Base-by-base conservation (phyloP, 202 grass and related monocot genomes). In the Setaria italica region DNA sequence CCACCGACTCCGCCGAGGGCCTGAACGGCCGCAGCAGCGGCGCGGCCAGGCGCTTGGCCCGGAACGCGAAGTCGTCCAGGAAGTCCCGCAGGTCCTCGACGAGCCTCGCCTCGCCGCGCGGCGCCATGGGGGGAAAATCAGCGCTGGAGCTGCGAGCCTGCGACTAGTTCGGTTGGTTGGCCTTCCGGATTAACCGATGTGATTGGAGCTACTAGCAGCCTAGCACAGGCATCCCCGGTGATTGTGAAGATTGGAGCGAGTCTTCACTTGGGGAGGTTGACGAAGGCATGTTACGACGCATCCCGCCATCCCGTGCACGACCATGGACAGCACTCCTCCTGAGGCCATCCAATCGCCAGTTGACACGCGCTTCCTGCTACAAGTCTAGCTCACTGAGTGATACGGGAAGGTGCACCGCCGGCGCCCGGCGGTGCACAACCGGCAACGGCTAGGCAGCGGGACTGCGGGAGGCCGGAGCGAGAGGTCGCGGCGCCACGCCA, bases 61-160 rank as follows among this genome's bases (percentile, higher is more conserved):
- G 4, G 79, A 81, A 81, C 50, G 65, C 14, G 79, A 81, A 81
- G 12, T 81, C 79, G 35, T 70, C 79, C 12, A 81, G 34, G 48
- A 55, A 39, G 48, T 68, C 33, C 63, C 78, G 63, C 78, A 80
- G 63, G 78, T 77, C 74, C 35, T 60, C 74, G 54, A 60, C 74
- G 20, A 77, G 34, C 54, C 74, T 2, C 3, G 32, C 49, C 35
- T 76, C 74, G 53, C 54, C 35, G 35, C 11, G 74, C 29, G 34
- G 34, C 74, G 35, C 74, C 74, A 76, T 76, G 74, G 51, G 32
- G 21, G 6, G 6, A 0, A 43, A 45, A 41, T 70, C n/a, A 32
- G 60, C 15, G 43, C 6, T 51, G 70, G 70, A 73, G 70, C 47
- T 53, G 25, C 67, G 46, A 72, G 45, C 13, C 10, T 72, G 47